Percentiles rank a stretch among this genome's conserved stretches.
These are phyloP conservation scores for Pseudogymnoascus sp. DNA, from an alignment of 2,329 filamentous ascomycete genomes.

Conservation along the genomic window DNA sequence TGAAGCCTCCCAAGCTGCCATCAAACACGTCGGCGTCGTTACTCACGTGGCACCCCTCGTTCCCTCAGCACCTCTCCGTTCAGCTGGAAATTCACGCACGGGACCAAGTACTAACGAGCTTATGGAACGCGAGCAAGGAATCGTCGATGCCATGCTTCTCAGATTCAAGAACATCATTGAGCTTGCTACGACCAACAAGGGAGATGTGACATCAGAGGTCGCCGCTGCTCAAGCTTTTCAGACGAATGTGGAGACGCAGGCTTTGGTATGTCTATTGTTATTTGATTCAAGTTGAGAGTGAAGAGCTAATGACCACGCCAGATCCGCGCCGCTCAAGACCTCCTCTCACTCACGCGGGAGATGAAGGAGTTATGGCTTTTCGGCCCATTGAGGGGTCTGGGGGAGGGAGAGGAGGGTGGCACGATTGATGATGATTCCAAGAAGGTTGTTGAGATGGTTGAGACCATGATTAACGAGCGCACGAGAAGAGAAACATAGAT, in stretches of 20 bases:
- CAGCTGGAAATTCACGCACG: background rate
- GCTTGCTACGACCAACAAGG: slow-evolving; percentile 21
- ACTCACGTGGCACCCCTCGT: background rate
- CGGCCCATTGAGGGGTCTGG: slow-evolving; percentile 39
- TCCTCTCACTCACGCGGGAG: slow-evolving; percentile 40
- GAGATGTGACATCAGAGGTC: slow-evolving; percentile 25
- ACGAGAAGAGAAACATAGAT: background rate
- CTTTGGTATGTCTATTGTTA: slow-evolving; percentile 22
- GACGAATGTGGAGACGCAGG: slow-evolving; percentile 28
- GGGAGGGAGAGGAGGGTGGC: slow-evolving; percentile 34
- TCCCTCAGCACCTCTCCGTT: background rate
- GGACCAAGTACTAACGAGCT: slow-evolving; percentile 15
- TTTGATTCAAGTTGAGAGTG: background rate
- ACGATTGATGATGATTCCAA: slow-evolving; percentile 34
- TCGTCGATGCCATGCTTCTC: slow-evolving; percentile 39
- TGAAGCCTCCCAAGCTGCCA: background rate
- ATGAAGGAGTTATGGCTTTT: slow-evolving; percentile 45
- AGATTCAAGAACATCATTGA: slow-evolving; percentile 38
- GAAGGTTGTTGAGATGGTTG: slow-evolving; percentile 24
- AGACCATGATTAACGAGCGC: slow-evolving; percentile 1
- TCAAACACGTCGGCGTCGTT: background rate
- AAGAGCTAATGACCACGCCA: slow-evolving; percentile 12
- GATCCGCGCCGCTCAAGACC: slow-evolving; percentile 33
- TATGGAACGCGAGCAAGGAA: slow-evolving; percentile 39
- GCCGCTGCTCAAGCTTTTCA: slow-evolving; percentile 27